Percentiles rank a stretch among this genome's conserved stretches.
These are phyloP conservation scores for Stellera chamaejasme DNA, from an alignment of 345 rosid species.

Conservation along the genomic window DNA sequence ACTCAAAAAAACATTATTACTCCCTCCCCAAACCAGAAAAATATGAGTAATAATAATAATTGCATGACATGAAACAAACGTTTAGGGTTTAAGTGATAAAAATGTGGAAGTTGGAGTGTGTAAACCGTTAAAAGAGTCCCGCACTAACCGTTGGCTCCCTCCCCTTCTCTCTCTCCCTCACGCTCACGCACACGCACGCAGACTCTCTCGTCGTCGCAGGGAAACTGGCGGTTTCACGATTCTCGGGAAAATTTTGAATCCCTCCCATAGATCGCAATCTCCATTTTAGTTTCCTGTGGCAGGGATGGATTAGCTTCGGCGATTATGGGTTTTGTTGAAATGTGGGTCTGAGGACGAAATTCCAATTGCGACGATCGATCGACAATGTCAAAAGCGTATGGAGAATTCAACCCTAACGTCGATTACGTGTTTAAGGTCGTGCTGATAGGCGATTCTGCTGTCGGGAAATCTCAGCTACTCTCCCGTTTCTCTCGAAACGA, in stretches of 20 bases:
- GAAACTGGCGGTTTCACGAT: not conserved
- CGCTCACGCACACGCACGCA: not conserved
- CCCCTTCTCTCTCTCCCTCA: conserved; percentile 9
- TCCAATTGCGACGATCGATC: not conserved
- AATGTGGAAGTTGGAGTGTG: too few relatives aligned
- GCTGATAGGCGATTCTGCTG: conserved; percentile 66
- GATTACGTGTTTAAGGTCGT: conserved; percentile 69
- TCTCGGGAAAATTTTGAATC: not conserved
- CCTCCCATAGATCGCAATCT: conserved; percentile 4
- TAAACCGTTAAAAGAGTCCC: conserved; percentile 32
- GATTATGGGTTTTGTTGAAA: conserved; percentile 4
- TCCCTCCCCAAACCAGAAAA: too few relatives aligned
- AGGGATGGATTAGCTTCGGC: not conserved
- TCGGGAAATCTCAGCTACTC: conserved; percentile 67
- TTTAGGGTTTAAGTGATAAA: too few relatives aligned
- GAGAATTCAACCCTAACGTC: conserved; percentile 59
- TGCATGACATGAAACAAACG: too few relatives aligned
- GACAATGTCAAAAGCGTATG: conserved; percentile 45
- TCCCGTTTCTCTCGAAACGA: conserved; percentile 60
- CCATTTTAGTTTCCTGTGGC: not conserved
- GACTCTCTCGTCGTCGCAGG: conserved; percentile 1
- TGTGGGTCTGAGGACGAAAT: not conserved
- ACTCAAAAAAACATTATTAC: too few relatives aligned
- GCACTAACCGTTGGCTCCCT: conserved; percentile 29
- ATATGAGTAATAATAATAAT: too few relatives aligned